Evolutionary conservation across 495 filamentous ascomycete genomes (phyloP).

Genomic region (Rostrohypoxylon terebratum): DNA sequence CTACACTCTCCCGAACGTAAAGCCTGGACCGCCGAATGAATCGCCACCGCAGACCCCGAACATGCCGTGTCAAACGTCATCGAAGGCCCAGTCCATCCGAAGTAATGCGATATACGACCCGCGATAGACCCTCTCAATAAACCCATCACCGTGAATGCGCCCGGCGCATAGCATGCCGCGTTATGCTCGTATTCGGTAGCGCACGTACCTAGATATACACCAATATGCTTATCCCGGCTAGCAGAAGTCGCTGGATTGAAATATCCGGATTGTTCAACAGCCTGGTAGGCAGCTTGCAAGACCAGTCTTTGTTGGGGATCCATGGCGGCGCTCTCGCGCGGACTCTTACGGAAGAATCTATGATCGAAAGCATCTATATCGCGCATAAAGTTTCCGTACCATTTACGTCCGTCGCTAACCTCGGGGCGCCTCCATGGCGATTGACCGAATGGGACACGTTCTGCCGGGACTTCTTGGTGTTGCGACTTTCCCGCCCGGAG

Average conservation of each 20-base stretch:
- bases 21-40: constrained; percentile 56
- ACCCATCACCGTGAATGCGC: constrained; percentile 37
- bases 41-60: constrained; percentile 59
- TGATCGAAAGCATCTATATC: constrained; percentile 63
- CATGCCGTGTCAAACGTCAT: constrained; percentile 68
- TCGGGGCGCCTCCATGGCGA: constrained; percentile 46
- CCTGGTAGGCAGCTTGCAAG: constrained; percentile 52
- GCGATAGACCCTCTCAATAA: constrained; percentile 35
- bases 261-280: constrained; percentile 51
- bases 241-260: not conserved
- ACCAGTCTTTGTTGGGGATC: constrained; percentile 56
- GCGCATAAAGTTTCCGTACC: constrained; percentile 62
- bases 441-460: constrained; percentile 53
- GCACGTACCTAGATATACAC: constrained; percentile 48
- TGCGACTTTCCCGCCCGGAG: constrained; percentile 57
- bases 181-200: constrained; percentile 45
- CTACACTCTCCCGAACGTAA: constrained; percentile 55
- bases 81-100: constrained; percentile 52
- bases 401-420: constrained; percentile 51
- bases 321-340: constrained; percentile 51
- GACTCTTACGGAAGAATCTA: constrained; percentile 60
- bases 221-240: constrained; percentile 29
- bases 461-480: constrained; percentile 53
- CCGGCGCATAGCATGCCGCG: constrained; percentile 30
- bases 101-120: constrained; percentile 35